Evolutionary conservation across 1,284 basidiomycete genomes (phyloP), one percentile per base, ranked within the genome.

Genomic region (Tilletia caries): DNA sequence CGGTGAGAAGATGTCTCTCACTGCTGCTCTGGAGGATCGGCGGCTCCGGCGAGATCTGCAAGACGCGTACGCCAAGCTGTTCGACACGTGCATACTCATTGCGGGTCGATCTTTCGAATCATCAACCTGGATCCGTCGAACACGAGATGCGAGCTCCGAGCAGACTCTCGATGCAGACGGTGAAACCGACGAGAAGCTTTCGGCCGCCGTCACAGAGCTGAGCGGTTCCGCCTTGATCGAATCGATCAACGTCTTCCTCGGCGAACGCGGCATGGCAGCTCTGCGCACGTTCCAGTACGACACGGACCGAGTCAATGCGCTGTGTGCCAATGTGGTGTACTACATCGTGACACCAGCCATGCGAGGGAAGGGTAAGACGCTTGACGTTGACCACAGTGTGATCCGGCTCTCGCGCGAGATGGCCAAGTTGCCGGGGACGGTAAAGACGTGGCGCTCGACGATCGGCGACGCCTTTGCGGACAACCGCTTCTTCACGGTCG

Each of bases 1-100:
- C 20, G 90, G 91, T 0, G 89, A 92, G 72, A 95, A 93, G 81
- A 87, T 98, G 18, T 89, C 91, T 1, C 91, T 92, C 77, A 77
- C 76, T 1, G 95, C 93, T 2, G 91, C 92, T 0, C 87, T 95
- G 81, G 95, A 98, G 71, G 95, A 98, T 83, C 88, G 89, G 23
- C 88, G 92, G 25, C 85, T 94, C 68, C 88, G 91, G n/a, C 91
- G 93, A 77, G 95, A 98, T 71, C 85, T 98, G 20, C 93, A 95
- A 88, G 95, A 98, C 71, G 90, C 88, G 0, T 95, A 91, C 78
- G 88, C 89, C 50, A 95, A 92, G 83, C 87, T 98, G 0, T 86
- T 94, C 10, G 96, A 99, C 76, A 86, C 89, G 1, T 91, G 90
- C 66, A 87, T 94, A 5, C 84, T 87, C 2, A 88, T 92, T 70